Evolutionary conservation across 192 early-diverging fungal species (phyloP).

Genomic region (Allomyces javanicus): DNA sequence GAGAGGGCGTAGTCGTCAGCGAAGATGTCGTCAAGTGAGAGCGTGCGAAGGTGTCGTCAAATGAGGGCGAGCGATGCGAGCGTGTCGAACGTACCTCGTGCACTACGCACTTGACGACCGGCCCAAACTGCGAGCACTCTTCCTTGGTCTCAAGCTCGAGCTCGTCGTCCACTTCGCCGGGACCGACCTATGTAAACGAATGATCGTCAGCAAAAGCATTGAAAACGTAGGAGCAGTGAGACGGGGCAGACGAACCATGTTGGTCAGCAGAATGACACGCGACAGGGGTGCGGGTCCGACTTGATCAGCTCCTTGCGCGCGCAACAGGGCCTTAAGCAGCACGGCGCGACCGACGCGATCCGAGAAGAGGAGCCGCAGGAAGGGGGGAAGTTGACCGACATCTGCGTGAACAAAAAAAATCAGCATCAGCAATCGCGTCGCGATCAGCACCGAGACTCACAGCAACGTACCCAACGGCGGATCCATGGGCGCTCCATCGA

Average conservation of each 20-base stretch:
- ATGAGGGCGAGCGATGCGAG: not conserved
- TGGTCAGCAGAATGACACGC: slow-evolving; percentile 39
- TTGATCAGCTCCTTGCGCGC: too few relatives aligned
- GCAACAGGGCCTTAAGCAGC: too few relatives aligned
- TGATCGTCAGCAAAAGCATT: too few relatives aligned
- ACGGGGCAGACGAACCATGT: slow-evolving; percentile 26
- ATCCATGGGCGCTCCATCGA: too few relatives aligned
- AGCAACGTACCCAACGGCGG: too few relatives aligned
- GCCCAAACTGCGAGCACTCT: slow-evolving; percentile 58
- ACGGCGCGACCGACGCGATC: too few relatives aligned
- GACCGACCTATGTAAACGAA: slow-evolving; percentile 20
- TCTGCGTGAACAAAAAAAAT: too few relatives aligned
- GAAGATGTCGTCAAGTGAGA: not conserved
- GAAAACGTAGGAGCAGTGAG: too few relatives aligned
- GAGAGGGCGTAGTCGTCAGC: not conserved
- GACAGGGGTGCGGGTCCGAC: slow-evolving; percentile 7
- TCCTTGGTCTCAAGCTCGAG: slow-evolving; percentile 54
- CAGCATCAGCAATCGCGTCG: too few relatives aligned
- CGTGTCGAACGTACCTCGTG: slow-evolving; percentile 28
- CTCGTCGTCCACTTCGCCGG: slow-evolving; percentile 53
- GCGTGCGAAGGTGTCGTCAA: not conserved
- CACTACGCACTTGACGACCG: slow-evolving; percentile 44
- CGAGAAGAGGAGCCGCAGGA: too few relatives aligned
- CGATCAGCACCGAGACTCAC: too few relatives aligned
- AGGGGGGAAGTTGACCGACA: too few relatives aligned